A percentile compares a stretch with the other conserved stretches of the same genome.
Evolutionary conservation across 345 rosid species (phyloP).

Genomic region (Salix viminalis): DNA sequence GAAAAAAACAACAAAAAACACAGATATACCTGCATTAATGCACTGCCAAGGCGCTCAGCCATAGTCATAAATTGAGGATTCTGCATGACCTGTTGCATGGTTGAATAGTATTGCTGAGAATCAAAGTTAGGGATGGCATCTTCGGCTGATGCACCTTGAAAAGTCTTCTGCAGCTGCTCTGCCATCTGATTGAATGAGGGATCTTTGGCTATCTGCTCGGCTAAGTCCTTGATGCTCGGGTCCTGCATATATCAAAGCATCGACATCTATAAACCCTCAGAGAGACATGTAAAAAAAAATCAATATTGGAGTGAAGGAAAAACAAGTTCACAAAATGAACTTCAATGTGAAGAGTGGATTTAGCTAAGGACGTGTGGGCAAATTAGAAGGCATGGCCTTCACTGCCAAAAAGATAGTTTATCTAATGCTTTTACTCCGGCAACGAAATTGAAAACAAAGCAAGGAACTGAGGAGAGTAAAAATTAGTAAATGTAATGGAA

Average conservation of each 20-base stretch:
- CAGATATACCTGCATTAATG: slow-evolving; percentile 67
- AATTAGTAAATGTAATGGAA: not conserved
- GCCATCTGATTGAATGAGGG: slow-evolving; percentile 94
- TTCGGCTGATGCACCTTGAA: slow-evolving; percentile 55
- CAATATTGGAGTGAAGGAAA: not conserved
- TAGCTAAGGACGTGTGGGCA: too few relatives aligned
- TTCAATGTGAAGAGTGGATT: not conserved
- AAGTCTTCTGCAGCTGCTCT: slow-evolving; percentile 83
- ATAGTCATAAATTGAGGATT: slow-evolving; percentile 90
- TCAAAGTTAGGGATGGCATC: slow-evolving; percentile 65
- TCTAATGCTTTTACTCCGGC: too few relatives aligned
- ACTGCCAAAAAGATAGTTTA: too few relatives aligned
- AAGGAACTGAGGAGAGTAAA: not conserved
- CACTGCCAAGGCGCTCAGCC: slow-evolving; percentile 94
- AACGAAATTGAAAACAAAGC: not conserved
- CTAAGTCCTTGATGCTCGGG: slow-evolving; percentile 86
- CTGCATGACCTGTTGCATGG: slow-evolving; percentile 97
- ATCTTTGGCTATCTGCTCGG: slow-evolving; percentile 92
- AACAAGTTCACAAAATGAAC: not conserved
- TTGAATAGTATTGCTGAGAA: slow-evolving; percentile 62
- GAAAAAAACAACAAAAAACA: not conserved
- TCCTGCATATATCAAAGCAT: slow-evolving; percentile 41
- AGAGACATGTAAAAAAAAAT: not conserved
- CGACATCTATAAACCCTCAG: not conserved
- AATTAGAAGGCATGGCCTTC: too few relatives aligned